Base-by-base conservation (phyloP, 2,329 filamentous ascomycete species). In the Talaromyces verruculosus region DNA sequence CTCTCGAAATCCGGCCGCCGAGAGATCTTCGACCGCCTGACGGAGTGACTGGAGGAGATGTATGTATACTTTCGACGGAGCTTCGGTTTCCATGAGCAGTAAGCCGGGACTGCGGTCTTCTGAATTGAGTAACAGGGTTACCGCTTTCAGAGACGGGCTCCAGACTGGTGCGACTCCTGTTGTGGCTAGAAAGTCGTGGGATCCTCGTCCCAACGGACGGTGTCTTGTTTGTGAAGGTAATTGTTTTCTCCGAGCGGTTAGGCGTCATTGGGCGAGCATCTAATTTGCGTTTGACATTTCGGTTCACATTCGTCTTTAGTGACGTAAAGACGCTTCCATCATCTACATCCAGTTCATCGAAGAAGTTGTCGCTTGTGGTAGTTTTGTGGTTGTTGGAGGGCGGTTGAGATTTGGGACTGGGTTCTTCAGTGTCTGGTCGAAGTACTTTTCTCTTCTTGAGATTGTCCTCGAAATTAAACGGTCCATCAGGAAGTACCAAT, bases 141-240 rank as follows among this genome's bases (percentile, higher is more conserved):
- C 93, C 93, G 69, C 89, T 93, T 79, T 98, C 94, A 45, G 92
- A 96, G 5, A 98, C 93, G 25, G 94, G 93, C 74, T 96, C 94
- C n/a, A 98, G 84, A 19, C 79, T 89, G 11, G 91, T 91, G 70
- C 88, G 86, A 5, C 89, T 86, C 63, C 90, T 85, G 73, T 92
- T 90, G 76, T 91, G 89, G 67, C 84, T 84, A 64, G 89, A 84
- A 41, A 93, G 90, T 61, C 93, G 87, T 43, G 94, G 93, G 67
- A 97, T 90, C 65, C 93, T 89, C 39, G 93, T 95, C 39, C 74
- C 71, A 5, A 78, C 72, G 30, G 80, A 75, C 28, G 82, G 74
- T n/a, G 86, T 81, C 73, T 93, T 93, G 78, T 91, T 95, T 58
- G 92, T 96, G 75, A 98, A 98, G 6, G 93, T 97, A 68, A 98